These are phyloP conservation scores for Chamaecrista fasciculata DNA, from an alignment of 306 rosid genomes.

Conservation along the genomic window DNA sequence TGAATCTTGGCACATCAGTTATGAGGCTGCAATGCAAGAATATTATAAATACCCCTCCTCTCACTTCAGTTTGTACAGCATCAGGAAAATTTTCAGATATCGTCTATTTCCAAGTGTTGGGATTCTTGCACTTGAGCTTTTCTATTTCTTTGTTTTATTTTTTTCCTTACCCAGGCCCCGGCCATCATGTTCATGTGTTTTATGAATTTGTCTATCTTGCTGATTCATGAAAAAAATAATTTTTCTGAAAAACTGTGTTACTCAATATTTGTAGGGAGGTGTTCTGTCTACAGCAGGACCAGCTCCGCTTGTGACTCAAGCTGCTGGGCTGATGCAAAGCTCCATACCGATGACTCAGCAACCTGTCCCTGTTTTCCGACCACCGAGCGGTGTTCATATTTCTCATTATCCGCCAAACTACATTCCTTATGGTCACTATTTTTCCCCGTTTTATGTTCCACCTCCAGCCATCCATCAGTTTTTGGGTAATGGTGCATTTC, in stretches of 20 bases:
- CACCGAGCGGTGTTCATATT: constrained; percentile 76
- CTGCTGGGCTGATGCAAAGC: constrained; percentile 88
- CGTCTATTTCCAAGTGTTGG: no score
- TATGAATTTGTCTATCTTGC: background rate
- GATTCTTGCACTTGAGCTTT: no score
- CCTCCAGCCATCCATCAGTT: constrained; percentile 89
- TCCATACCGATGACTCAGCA: constrained; percentile 86
- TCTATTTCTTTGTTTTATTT: no score
- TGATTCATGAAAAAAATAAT: background rate
- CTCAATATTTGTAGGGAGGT: constrained; percentile 65
- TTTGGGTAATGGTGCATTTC: constrained; percentile 83
- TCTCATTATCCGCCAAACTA: constrained; percentile 88
- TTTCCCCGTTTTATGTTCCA: constrained; percentile 74
- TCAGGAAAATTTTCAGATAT: no score
- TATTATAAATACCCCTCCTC: no score
- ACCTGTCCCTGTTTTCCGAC: constrained; percentile 80
- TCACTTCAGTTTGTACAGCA: no score
- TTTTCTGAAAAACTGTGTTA: constrained; percentile 15
- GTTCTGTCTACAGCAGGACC: constrained; percentile 73
- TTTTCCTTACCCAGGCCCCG: no score
- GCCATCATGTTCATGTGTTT: no score
- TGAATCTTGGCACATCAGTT: no score
- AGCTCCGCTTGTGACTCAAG: constrained; percentile 74
- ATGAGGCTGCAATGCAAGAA: no score
- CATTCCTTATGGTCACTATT: constrained; percentile 82